Evolutionary conservation across 2,329 filamentous ascomycete genomes (phyloP).

Genomic region (Lachnellula cervina): DNA sequence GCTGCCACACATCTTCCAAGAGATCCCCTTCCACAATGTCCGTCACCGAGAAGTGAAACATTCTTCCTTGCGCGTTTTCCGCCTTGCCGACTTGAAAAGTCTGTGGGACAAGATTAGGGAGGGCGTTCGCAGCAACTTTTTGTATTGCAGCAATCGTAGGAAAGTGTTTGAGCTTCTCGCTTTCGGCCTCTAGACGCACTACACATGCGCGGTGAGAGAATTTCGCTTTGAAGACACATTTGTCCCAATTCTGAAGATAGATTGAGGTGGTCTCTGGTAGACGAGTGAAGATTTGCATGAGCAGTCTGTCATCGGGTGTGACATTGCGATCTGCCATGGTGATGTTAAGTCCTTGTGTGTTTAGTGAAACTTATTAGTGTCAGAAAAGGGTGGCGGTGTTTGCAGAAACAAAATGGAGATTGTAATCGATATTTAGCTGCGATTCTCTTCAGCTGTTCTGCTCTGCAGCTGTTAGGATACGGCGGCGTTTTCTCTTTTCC

Average conservation of each 20-base stretch:
- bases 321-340: constrained; percentile 8
- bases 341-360: background rate
- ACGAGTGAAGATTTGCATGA: constrained; percentile 13
- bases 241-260: constrained; percentile 14
- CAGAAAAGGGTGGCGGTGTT: too few species aligned
- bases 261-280: constrained; percentile 13
- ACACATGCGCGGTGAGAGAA: constrained; percentile 9
- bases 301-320: constrained; percentile 8
- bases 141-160: constrained; percentile 11
- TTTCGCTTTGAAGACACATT: constrained; percentile 17
- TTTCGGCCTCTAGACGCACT: constrained; percentile 10
- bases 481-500: too few species aligned
- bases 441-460: too few species aligned
- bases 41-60: constrained; percentile 12
- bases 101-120: constrained; percentile 11
- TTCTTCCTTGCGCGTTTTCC: constrained; percentile 7
- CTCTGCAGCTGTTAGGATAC: too few species aligned
- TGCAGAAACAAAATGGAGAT: too few species aligned
- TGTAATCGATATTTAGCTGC: too few species aligned
- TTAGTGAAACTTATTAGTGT: background rate
- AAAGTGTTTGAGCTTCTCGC: constrained; percentile 5
- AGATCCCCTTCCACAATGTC: constrained; percentile 9
- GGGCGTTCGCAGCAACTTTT: constrained; percentile 9
- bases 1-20: constrained; percentile 14
- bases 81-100: constrained; percentile 10